Base-by-base conservation (phyloP, 2,329 filamentous ascomycete species). In the Talaromyces sp. region DNA sequence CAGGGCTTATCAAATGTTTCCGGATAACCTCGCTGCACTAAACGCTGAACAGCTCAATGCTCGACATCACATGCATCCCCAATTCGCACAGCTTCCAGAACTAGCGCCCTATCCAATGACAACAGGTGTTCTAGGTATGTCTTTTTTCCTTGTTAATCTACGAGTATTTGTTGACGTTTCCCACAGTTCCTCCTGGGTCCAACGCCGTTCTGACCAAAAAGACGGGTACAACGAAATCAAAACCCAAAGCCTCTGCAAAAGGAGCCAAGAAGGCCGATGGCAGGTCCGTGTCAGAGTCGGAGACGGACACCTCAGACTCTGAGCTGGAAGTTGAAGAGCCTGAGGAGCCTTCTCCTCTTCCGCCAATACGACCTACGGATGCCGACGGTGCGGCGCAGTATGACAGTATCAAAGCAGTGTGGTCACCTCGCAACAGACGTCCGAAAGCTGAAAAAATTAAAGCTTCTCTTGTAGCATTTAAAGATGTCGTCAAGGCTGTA, bases 321-420 rank as follows among this genome's bases (percentile, higher is more conserved):
- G 74, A 78, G 22, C 77, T 82, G 58, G 83, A 85, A 59, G 74
- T 79, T 58, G 81, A 82, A 59, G 75, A 77, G 22, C 78, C 81
- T 15, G 78, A 81, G 36, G 83, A 86, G 63, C 74, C 77, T 17
- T 84, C 82, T 17, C 85, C 85, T 25, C 71, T 87, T 8, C 82
- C 85, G 11, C 66, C 76, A 22, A 74, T 75, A 61, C 78, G 84
- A 28, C 82, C 85, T 10, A 78, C 75, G 42, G 81, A 84, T 53
- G 78, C 81, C 5, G 75, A 82, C 63, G 81, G 77, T 66, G 83
- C 79, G 51, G 80, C 81, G 15, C 78, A 80, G 59, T 88, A 87
- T 71, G 84, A 87, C 68, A 79, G 83, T 10, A 81, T 87, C 60
- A 84, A 84, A 70, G 84, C 84, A 32, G 80, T 86, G 11, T 88